Conservation (phyloP, 176 grass and related monocot species). For the Panicum miliaceum region DNA sequence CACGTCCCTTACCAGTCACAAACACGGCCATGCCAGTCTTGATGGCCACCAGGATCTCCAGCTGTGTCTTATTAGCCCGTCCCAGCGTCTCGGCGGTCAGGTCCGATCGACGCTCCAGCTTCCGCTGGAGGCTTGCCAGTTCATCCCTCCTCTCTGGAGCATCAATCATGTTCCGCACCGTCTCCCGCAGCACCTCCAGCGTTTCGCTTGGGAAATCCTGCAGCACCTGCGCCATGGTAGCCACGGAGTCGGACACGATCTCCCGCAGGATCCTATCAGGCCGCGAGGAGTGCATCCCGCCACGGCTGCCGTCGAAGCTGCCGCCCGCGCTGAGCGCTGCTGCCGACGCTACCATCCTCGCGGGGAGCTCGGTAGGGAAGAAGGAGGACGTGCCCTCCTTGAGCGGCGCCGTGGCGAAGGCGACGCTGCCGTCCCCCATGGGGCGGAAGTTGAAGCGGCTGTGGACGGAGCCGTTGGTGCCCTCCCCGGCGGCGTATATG, state of each 20-base stretch:
- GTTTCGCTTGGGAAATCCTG: constrained; percentile 74
- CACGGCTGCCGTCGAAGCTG: constrained; percentile 72
- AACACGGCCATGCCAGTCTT: constrained; percentile 63
- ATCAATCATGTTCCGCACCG: constrained; percentile 58
- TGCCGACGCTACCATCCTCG: constrained; percentile 40
- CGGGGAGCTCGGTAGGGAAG: constrained; percentile 85
- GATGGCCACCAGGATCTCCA: constrained; percentile 91
- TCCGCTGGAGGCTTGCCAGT: constrained; percentile 70
- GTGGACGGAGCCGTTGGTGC: constrained; percentile 96
- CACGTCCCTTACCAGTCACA: constrained; percentile 65
- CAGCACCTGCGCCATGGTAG: constrained; percentile 62
- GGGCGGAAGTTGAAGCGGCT: constrained; percentile 91
- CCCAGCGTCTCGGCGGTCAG: constrained; percentile 63
- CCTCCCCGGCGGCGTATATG: constrained; percentile 91
- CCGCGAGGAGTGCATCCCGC: constrained; percentile 45
- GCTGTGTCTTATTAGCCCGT: constrained; percentile 70
- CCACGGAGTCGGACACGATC: constrained; percentile 67
- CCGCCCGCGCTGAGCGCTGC: constrained; percentile 41
- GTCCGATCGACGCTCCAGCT: constrained; percentile 75
- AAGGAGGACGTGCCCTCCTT: constrained; percentile 70
- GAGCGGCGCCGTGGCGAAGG: constrained; percentile 60
- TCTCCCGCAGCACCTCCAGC: constrained; percentile 64
- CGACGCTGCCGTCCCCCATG: constrained; percentile 88
- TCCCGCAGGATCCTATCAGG: constrained; percentile 70
- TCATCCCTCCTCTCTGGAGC: constrained; percentile 80